A percentile compares a stretch with the other conserved stretches of the same genome.
These are phyloP conservation scores for Sporothrix pallida DNA, from an alignment of 2,329 filamentous ascomycete species.

Conservation along the genomic window DNA sequence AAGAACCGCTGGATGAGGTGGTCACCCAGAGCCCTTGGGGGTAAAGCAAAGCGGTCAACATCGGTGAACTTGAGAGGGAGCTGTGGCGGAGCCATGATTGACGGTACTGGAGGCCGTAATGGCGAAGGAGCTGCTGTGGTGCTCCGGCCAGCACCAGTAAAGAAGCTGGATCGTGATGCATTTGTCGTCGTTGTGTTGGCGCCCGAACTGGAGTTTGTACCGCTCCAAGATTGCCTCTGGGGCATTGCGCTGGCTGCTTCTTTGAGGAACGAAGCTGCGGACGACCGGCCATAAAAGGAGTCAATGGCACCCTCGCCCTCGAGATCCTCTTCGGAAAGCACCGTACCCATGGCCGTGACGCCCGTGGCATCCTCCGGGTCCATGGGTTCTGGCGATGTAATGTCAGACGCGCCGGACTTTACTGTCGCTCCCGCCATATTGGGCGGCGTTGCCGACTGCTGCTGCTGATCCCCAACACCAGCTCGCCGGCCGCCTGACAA, in stretches of 20 bases:
- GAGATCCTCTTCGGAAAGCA: slow-evolving; percentile 32
- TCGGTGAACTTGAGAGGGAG: slow-evolving; percentile 8
- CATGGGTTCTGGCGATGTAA: slow-evolving; percentile 27
- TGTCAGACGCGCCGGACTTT: not conserved
- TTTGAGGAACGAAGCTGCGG: slow-evolving; percentile 32
- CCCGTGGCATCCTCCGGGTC: slow-evolving; percentile 24
- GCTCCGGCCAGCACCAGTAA: not conserved
- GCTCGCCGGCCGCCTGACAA: not conserved
- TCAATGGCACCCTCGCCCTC: slow-evolving; percentile 17
- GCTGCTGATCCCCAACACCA: slow-evolving; percentile 2
- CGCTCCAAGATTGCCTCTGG: slow-evolving; percentile 1
- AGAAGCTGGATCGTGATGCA: not conserved
- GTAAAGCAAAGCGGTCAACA: slow-evolving; percentile 40
- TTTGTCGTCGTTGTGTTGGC: not conserved
- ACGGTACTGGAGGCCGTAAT: not conserved
- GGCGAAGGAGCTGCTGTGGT: not conserved
- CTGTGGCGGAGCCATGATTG: not conserved
- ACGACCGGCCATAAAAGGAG: slow-evolving; percentile 34
- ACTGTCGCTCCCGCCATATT: not conserved
- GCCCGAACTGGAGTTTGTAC: not conserved
- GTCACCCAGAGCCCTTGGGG: slow-evolving; percentile 50
- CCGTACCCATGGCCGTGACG: slow-evolving; percentile 34
- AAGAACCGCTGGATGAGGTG: slow-evolving; percentile 50
- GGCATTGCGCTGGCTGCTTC: slow-evolving; percentile 30
- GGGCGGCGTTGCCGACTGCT: not conserved